A percentile compares a stretch with the other conserved stretches of the same genome.
Evolutionary conservation across 148 eudicot genomes (phyloP).

Genomic region (Heliamphora exappendiculata): DNA sequence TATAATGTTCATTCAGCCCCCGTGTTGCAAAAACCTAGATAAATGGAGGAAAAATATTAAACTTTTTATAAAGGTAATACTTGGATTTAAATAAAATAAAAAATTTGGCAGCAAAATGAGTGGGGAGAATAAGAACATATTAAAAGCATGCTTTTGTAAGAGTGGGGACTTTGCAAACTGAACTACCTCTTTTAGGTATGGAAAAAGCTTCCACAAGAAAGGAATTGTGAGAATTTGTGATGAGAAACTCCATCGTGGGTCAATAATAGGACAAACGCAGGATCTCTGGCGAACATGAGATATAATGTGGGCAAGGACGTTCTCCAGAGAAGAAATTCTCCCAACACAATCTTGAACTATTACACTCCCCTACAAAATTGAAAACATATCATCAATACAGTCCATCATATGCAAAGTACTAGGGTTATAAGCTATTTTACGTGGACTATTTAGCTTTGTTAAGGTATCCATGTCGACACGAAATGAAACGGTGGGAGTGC

Average conservation of each 20-base stretch:
- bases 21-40: constrained; percentile 57
- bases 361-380: constrained; percentile 40
- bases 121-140: not conserved
- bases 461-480: too few relatives aligned
- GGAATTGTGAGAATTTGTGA: constrained; percentile 87
- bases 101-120: not conserved
- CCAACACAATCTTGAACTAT: constrained; percentile 29
- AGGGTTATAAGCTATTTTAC: not conserved
- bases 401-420: not conserved
- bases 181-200: constrained; percentile 66
- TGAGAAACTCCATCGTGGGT: constrained; percentile 57
- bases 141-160: not conserved
- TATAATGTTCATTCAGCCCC: constrained; percentile 53
- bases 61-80: not conserved
- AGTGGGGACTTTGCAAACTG: not conserved
- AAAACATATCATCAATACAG: not conserved
- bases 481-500: too few relatives aligned
- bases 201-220: constrained; percentile 70
- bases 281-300: constrained; percentile 67
- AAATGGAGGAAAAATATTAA: constrained; percentile 1
- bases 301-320: constrained; percentile 43
- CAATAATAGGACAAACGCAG: constrained; percentile 59
- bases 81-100: not conserved
- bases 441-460: too few relatives aligned
- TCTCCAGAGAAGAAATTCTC: constrained; percentile 56